These are phyloP conservation scores for Polyporus tsugae DNA, from an alignment of 1,284 basidiomycete genomes.

Conservation along the genomic window DNA sequence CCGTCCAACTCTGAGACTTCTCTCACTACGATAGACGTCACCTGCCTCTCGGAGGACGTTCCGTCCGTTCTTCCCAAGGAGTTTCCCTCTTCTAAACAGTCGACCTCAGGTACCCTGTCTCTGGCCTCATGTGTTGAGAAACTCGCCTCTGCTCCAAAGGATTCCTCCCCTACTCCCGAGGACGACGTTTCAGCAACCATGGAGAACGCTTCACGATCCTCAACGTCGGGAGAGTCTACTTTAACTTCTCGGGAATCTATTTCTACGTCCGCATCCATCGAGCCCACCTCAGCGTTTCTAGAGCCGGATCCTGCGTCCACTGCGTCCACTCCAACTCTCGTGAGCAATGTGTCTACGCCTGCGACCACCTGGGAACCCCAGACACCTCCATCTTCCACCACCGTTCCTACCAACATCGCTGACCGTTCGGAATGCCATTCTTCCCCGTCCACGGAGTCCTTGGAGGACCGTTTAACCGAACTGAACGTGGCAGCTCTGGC, in stretches of 20 bases:
- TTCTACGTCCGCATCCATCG: not conserved
- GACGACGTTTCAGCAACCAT: not conserved
- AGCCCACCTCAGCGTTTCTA: no score
- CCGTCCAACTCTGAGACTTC: not conserved
- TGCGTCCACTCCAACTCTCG: not conserved
- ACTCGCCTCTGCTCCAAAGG: not conserved
- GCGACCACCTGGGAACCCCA: conserved; percentile 1
- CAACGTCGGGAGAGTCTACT: not conserved
- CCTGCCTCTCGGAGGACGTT: not conserved
- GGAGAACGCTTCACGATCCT: not conserved
- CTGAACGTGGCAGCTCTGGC: not conserved
- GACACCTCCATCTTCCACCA: not conserved
- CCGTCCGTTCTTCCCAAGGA: not conserved
- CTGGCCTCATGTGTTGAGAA: not conserved
- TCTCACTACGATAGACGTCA: not conserved
- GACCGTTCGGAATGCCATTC: not conserved
- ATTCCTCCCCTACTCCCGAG: not conserved
- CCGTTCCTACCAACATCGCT: not conserved
- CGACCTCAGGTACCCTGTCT: not conserved
- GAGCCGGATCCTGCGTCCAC: not conserved
- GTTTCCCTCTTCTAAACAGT: not conserved
- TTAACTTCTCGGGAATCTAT: no score
- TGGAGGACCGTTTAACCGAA: not conserved
- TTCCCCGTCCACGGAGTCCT: not conserved
- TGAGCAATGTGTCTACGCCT: not conserved